Evolutionary conservation across 148 eudicot species (phyloP).

Genomic region (Amaranthus cruentus): DNA sequence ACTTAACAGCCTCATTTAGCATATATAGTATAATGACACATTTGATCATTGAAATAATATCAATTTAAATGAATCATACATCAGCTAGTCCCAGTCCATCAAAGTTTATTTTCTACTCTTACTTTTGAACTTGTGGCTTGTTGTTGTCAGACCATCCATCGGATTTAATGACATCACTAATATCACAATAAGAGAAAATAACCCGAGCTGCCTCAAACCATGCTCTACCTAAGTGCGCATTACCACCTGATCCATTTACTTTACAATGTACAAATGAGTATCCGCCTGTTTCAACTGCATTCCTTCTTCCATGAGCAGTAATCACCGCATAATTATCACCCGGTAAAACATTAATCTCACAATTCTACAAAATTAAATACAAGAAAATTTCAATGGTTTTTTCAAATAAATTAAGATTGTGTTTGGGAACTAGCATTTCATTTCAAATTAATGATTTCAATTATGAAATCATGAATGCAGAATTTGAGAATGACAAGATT

Average conservation of each 20-base stretch:
- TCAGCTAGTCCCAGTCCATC: too few species aligned
- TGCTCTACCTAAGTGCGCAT: conserved; percentile 26
- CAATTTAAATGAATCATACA: too few species aligned
- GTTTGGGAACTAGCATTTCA: too few species aligned
- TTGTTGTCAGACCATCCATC: conserved; percentile 33
- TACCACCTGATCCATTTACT: conserved; percentile 26
- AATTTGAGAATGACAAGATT: too few species aligned
- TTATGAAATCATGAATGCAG: too few species aligned
- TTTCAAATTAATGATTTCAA: too few species aligned
- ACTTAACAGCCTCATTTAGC: too few species aligned
- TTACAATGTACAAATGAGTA: conserved; percentile 28
- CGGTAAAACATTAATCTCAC: conserved; percentile 29
- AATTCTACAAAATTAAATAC: conserved; percentile 10
- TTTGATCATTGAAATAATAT: too few species aligned
- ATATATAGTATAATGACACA: too few species aligned
- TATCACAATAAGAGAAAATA: conserved; percentile 20
- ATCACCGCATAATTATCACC: conserved; percentile 25
- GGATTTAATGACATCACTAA: conserved; percentile 26
- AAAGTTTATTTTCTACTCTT: neutral
- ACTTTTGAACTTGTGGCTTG: conserved; percentile 20
- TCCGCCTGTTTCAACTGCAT: conserved; percentile 9
- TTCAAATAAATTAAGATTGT: too few species aligned
- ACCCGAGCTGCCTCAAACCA: conserved; percentile 30
- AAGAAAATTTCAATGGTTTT: too few species aligned
- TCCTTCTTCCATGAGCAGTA: conserved; percentile 31